These are phyloP conservation scores for Centrapalus pauciflorus DNA, from an alignment of 129 eudicot genomes.

Conservation along the genomic window DNA sequence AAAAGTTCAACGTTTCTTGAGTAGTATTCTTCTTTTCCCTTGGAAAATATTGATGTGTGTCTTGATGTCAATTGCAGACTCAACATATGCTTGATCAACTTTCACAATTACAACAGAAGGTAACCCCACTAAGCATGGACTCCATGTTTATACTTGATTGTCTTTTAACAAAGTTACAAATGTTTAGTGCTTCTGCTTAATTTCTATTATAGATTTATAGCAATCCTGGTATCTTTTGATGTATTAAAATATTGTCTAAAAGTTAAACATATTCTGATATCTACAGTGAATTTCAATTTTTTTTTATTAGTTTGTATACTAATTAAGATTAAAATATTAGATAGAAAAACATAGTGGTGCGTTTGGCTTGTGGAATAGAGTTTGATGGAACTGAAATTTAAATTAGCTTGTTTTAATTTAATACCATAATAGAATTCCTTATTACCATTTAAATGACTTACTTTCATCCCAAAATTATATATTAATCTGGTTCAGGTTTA, in stretches of 20 bases:
- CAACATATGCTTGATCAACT: conserved; percentile 43
- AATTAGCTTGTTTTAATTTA: too few species aligned
- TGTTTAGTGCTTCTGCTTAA: neutral
- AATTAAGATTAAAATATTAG: too few species aligned
- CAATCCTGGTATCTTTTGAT: neutral
- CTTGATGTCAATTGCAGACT: conserved; percentile 27
- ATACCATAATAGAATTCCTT: neutral
- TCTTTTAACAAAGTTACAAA: neutral
- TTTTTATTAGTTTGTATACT: too few species aligned
- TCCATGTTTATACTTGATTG: neutral
- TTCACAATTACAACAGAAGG: conserved; percentile 52
- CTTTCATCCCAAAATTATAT: conserved; percentile 9
- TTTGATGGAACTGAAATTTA: too few species aligned
- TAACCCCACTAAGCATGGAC: neutral
- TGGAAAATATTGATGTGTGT: neutral
- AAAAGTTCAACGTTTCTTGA: neutral
- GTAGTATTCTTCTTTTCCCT: neutral
- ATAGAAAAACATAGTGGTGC: too few species aligned
- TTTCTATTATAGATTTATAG: neutral
- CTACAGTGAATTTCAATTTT: too few species aligned
- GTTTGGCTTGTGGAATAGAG: too few species aligned
- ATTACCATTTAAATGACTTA: conserved; percentile 11
- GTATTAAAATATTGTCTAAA: neutral
- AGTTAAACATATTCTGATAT: too few species aligned
- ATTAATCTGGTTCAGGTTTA: neutral